Evolutionary conservation across 805 yeast species (phyloP).

Genomic region (Hanseniaspora mollemarum): DNA sequence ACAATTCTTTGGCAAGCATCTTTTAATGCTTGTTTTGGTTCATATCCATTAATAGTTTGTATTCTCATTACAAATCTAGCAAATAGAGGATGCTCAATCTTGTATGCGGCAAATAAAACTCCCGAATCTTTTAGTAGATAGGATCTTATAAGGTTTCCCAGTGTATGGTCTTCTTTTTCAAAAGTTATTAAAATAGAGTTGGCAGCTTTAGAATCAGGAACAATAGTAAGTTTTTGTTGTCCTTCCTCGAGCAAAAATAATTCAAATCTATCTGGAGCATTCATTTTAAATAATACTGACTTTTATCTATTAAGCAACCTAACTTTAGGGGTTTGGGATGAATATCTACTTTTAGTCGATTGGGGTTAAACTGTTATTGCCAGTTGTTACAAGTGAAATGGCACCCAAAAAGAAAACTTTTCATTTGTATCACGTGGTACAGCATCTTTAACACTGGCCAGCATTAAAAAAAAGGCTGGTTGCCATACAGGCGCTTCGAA

Average conservation of each 20-base stretch:
- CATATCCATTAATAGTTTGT: constrained; percentile 90
- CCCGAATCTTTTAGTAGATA: constrained; percentile 75
- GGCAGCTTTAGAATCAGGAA: constrained; percentile 90
- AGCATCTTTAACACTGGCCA: no score
- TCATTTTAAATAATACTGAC: no score
- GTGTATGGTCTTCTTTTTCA: constrained; percentile 95
- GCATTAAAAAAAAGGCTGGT: no score
- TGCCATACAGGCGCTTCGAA: no score
- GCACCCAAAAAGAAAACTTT: no score
- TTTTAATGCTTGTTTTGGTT: constrained; percentile 80
- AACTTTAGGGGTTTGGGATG: not conserved
- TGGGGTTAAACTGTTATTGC: no score
- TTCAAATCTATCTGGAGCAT: constrained; percentile 99
- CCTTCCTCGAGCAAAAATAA: constrained; percentile 96
- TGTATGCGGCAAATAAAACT: constrained; percentile 94
- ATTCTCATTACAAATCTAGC: constrained; percentile 89
- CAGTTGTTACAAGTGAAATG: no score
- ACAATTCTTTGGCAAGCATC: constrained; percentile 81
- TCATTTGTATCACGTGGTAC: no score
- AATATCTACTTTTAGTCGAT: not conserved
- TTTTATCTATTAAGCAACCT: no score
- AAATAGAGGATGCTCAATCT: constrained; percentile 93
- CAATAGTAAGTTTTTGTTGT: constrained; percentile 77
- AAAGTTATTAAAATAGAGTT: constrained; percentile 86
- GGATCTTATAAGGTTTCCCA: constrained; percentile 79